phyloP scores from a whole-genome alignment of 2,329 filamentous ascomycete genomes.

The Penicillium sp. region DNA sequence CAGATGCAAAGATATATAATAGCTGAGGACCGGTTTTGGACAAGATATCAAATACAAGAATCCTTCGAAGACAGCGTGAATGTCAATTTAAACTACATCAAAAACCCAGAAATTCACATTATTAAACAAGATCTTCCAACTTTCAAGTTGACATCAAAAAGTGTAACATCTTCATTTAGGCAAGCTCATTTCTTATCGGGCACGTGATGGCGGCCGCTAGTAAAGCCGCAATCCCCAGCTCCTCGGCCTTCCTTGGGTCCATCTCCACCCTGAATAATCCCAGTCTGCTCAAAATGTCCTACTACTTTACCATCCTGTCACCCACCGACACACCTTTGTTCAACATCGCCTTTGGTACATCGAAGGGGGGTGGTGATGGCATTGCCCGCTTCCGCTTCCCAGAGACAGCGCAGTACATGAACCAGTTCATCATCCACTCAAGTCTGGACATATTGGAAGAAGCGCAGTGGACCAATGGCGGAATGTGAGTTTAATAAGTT shows the following conservation, averaged over 20 bases:
- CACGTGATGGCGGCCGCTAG: slow-evolving; percentile 14
- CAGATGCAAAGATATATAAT: neutral
- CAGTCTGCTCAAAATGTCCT: slow-evolving; percentile 67
- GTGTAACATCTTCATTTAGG: neutral
- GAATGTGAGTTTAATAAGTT: slow-evolving; percentile 59
- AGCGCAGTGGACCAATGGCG: slow-evolving; percentile 83
- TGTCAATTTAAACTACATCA: neutral
- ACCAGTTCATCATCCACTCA: slow-evolving; percentile 95
- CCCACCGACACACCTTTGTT: slow-evolving; percentile 95
- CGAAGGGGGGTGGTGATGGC: slow-evolving; percentile 92
- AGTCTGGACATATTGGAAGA: slow-evolving; percentile 94
- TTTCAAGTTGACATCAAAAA: neutral
- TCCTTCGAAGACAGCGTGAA: neutral
- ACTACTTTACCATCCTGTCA: slow-evolving; percentile 97
- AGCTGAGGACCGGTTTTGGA: too few relatives aligned
- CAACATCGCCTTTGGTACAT: slow-evolving; percentile 95
- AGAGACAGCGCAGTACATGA: slow-evolving; percentile 86
- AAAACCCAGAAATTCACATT: neutral
- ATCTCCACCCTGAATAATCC: slow-evolving; percentile 2
- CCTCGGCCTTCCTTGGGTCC: neutral
- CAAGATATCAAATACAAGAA: neutral
- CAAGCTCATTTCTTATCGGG: slow-evolving; percentile 12
- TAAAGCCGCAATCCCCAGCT: slow-evolving; percentile 5
- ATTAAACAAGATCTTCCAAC: neutral
- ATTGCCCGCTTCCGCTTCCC: slow-evolving; percentile 84